These are phyloP conservation scores for Fusarium paranaense DNA, from an alignment of 2,329 filamentous ascomycete species.

Conservation along the genomic window DNA sequence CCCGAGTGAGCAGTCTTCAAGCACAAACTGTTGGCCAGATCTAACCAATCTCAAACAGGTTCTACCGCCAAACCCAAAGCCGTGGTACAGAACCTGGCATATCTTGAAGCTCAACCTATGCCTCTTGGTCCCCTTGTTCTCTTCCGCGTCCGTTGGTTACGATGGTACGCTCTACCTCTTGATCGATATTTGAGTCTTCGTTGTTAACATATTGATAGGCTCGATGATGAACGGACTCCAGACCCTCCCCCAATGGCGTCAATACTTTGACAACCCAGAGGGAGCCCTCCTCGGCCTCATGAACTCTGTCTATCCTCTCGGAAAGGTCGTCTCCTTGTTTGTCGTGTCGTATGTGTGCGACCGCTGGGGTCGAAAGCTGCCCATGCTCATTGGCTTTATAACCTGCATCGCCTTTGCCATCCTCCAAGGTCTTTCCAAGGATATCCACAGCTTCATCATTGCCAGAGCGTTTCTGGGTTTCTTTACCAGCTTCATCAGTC, in stretches of 20 bases:
- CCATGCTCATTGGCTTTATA: conserved; percentile 48
- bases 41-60: not conserved
- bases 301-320: conserved; percentile 51
- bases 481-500: not conserved
- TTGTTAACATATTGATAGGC: conserved; percentile 23
- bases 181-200: not conserved
- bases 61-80: not conserved
- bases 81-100: not conserved
- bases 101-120: not conserved
- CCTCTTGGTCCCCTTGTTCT: not conserved
- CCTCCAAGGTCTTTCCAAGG: not conserved
- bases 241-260: conserved; percentile 52
- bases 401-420: not conserved
- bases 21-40: not conserved
- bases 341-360: conserved; percentile 51
- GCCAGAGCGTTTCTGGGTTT: not conserved
- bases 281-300: conserved; percentile 51
- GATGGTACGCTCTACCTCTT: not conserved
- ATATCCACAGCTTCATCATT: not conserved
- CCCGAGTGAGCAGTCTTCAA: not conserved
- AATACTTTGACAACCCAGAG: conserved; percentile 52
- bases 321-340: conserved; percentile 51
- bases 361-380: conserved; percentile 52
- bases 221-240: conserved; percentile 59
- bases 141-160: not conserved